Conservation (phyloP, 192 early-diverging fungal species). For the Thamnidium elegans region DNA sequence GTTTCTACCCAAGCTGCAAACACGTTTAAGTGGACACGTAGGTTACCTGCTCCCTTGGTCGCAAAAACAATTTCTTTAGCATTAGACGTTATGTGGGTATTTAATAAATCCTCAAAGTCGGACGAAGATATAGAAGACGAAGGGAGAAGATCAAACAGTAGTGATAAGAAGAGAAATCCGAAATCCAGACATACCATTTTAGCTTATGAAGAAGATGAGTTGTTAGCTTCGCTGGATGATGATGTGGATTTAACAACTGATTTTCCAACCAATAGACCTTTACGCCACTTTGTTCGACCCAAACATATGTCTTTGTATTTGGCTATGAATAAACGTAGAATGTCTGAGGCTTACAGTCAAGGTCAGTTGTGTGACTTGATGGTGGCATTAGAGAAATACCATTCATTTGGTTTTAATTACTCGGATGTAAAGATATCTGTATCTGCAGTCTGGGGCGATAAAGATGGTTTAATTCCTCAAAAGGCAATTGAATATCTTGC, state of each 20-base stretch:
- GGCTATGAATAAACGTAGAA: conserved; percentile 34
- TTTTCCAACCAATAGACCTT: conserved; percentile 39
- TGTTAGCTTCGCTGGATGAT: conserved; percentile 26
- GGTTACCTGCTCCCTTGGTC: conserved; percentile 30
- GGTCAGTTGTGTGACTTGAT: conserved; percentile 36
- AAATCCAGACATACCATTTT: conserved; percentile 8
- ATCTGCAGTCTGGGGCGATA: conserved; percentile 40
- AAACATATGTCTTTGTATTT: conserved; percentile 34
- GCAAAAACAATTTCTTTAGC: conserved; percentile 29
- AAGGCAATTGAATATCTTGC: conserved; percentile 31
- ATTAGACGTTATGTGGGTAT: conserved; percentile 38
- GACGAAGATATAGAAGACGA: neutral
- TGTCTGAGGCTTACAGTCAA: conserved; percentile 29
- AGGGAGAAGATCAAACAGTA: neutral
- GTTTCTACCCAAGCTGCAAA: conserved; percentile 38
- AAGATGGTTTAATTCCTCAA: conserved; percentile 35
- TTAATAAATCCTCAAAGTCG: conserved; percentile 17
- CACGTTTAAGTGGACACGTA: conserved; percentile 39
- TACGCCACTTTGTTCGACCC: conserved; percentile 37
- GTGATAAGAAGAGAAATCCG: neutral
- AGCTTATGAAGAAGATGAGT: conserved; percentile 32
- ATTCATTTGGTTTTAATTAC: conserved; percentile 37
- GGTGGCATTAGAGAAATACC: conserved; percentile 41
- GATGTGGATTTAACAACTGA: conserved; percentile 30
- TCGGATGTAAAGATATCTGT: conserved; percentile 25